Evolutionary conservation across 1,139 yeast species (phyloP).

Genomic region (Debaryomyces coudertii): DNA sequence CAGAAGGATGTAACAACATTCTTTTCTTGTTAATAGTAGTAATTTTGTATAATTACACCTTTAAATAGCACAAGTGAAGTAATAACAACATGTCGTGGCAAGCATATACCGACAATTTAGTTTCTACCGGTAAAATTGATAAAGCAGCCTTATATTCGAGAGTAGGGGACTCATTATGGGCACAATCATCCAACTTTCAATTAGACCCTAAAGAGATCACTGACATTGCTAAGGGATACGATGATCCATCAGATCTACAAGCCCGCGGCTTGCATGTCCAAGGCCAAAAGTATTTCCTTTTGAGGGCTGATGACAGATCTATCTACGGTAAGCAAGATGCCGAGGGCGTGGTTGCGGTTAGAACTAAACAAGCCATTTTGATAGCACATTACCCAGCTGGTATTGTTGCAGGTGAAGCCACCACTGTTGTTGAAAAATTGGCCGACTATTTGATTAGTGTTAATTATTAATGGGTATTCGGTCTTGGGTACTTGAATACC

Average conservation of each 20-base stretch:
- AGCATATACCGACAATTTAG: conserved; percentile 94
- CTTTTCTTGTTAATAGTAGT: conserved; percentile 1
- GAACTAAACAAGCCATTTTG: conserved; percentile 90
- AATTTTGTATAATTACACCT: background rate
- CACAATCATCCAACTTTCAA: conserved; percentile 72
- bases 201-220: conserved; percentile 72
- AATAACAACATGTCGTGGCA: conserved; percentile 41
- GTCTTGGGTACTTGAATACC: background rate
- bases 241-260: conserved; percentile 76
- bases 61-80: background rate
- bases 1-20: conserved; percentile 5
- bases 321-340: conserved; percentile 90
- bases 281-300: conserved; percentile 84
- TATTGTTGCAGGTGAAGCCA: conserved; percentile 92
- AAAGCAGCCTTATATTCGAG: conserved; percentile 91
- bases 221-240: conserved; percentile 78
- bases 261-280: conserved; percentile 83
- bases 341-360: conserved; percentile 86
- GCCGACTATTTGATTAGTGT: conserved; percentile 92
- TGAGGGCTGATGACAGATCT: conserved; percentile 90
- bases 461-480: conserved; percentile 11
- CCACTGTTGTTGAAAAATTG: conserved; percentile 89
- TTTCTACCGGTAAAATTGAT: conserved; percentile 85
- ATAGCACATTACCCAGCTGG: conserved; percentile 94
- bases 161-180: conserved; percentile 97